Evolutionary conservation across 768 basidiomycete genomes (phyloP), one percentile per base, ranked within the genome.

Genomic region (Leccinum obscurum): DNA sequence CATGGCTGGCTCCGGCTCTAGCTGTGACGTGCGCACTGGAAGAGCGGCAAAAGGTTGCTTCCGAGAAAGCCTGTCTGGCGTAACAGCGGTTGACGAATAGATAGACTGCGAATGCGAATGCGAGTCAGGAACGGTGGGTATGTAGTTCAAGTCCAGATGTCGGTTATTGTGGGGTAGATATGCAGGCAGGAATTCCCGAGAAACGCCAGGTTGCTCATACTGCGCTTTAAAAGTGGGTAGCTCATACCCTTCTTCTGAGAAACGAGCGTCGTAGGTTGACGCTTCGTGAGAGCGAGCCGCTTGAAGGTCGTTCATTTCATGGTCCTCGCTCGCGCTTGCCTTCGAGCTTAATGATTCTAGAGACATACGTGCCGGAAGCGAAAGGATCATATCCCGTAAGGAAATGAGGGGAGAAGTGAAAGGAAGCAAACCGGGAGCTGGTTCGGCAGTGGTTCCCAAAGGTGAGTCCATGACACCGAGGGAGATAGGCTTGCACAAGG

Each of bases 1-100:
- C 74, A 74, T 75, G 3, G 62, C 65, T 41, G 74, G 74, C 53
- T 75, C 66, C 15, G 73, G 73, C 48, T 70, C 74, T 6, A 75
- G 60, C 35, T 74, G 73, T 1, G 66, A 69, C 4, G 69, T 75
- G 41, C 73, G 72, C 49, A 75, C 67, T 5, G 70, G 72, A 52
- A 55, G 56, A 34, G 53, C 55, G 34, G 56, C 52, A 41, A 69
- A 66, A 20, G 73, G 66, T 9, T 60, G 65, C 10, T n/a, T 39
- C 50, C 61, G 69, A 8, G 34, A 46, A 4, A 6, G 46, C 6
- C 14, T 62, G 24, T 57, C 55, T 6, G 41, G 20, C n/a, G 58
- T 56, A n/a, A 11, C 15, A 9, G 41, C 17, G 6, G 41, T 53
- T 10, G 54, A 52, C 15, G 30, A 64, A 13, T 57, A 26, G 17